These are phyloP conservation scores for Heracleum sosnowskyi DNA, from an alignment of 129 eudicot genomes.

Conservation along the genomic window DNA sequence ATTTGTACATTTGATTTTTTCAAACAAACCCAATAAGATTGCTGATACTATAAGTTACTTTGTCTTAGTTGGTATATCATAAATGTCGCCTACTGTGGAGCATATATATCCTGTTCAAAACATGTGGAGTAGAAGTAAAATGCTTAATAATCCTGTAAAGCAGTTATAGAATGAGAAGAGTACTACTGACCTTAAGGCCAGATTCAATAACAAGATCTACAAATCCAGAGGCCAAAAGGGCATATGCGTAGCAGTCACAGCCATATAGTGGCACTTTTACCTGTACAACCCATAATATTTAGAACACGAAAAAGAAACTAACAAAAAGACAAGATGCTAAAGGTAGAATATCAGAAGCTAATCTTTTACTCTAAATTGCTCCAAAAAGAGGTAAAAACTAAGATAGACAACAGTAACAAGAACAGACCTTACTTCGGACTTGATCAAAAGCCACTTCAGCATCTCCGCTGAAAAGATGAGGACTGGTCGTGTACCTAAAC, in stretches of 20 bases:
- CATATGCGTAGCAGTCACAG: slow-evolving; percentile 96
- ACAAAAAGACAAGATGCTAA: neutral
- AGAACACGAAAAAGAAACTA: neutral
- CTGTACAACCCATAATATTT: slow-evolving; percentile 24
- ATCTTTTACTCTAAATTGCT: neutral
- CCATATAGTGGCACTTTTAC: slow-evolving; percentile 95
- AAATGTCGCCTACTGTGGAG: neutral
- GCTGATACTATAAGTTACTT: neutral
- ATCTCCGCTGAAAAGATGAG: slow-evolving; percentile 80
- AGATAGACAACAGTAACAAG: neutral
- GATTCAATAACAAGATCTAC: slow-evolving; percentile 96
- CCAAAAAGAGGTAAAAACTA: neutral
- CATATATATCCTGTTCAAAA: neutral
- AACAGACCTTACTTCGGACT: slow-evolving; percentile 71
- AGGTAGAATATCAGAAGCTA: neutral
- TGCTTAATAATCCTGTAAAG: neutral
- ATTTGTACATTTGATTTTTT: neutral
- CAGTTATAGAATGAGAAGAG: neutral
- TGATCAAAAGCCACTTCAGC: slow-evolving; percentile 76
- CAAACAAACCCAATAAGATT: neutral
- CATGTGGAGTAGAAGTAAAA: neutral
- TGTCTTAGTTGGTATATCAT: neutral
- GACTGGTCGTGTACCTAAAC: slow-evolving; percentile 95
- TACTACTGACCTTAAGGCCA: slow-evolving; percentile 71
- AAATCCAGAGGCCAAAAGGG: slow-evolving; percentile 88